These are phyloP conservation scores for Eucalyptus brandiana DNA, from an alignment of 345 rosid species.

Conservation along the genomic window DNA sequence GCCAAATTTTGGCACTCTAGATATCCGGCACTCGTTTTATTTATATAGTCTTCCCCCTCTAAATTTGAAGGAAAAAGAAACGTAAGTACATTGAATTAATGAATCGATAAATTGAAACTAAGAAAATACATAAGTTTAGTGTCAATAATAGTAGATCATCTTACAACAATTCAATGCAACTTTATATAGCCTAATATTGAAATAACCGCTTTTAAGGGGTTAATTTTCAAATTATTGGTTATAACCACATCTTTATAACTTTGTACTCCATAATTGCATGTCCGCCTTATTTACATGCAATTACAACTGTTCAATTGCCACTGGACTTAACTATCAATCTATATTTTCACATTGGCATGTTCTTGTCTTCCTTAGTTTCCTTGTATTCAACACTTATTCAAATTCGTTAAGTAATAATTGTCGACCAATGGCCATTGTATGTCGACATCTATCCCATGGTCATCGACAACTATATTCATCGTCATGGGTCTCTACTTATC, in stretches of 20 bases:
- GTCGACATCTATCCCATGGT: neutral
- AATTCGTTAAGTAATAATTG: too few relatives aligned
- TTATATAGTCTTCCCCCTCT: too few relatives aligned
- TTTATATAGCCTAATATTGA: neutral
- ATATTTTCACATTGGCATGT: neutral
- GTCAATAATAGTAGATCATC: neutral
- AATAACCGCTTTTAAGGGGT: too few relatives aligned
- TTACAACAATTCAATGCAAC: rapidly evolving
- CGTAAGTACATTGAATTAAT: neutral
- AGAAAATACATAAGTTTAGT: too few relatives aligned
- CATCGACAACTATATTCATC: neutral
- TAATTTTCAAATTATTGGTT: neutral
- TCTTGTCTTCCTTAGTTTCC: too few relatives aligned
- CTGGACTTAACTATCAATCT: neutral
- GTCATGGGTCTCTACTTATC: neutral
- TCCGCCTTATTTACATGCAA: neutral
- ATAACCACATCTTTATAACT: neutral
- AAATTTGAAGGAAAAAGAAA: neutral
- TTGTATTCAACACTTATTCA: neutral
- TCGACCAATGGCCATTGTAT: rapidly evolving
- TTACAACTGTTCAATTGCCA: neutral
- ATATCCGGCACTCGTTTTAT: rapidly evolving
- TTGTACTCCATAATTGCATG: too few relatives aligned
- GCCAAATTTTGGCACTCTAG: rapidly evolving
- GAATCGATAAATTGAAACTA: neutral